phyloP scores from a whole-genome alignment of 176 grass and related monocot species.

The Pontederia paniculata region DNA sequence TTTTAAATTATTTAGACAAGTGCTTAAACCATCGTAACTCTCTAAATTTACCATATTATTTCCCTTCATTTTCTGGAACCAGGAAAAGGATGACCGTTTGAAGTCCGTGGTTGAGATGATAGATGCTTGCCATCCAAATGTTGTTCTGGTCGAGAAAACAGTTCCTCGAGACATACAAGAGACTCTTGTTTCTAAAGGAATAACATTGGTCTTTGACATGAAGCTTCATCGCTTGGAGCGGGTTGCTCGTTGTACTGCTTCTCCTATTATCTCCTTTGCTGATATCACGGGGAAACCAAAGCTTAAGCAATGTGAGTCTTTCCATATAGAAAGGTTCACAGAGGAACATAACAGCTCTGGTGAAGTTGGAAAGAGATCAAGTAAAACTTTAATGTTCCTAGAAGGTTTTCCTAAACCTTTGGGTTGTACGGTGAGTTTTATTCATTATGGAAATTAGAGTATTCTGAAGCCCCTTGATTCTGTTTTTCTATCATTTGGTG shows the following conservation, averaged over 20 bases:
- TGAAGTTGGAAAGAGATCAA: constrained; percentile 53
- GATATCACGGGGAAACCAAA: constrained; percentile 49
- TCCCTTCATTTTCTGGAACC: constrained; percentile 21
- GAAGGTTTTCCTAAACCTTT: constrained; percentile 69
- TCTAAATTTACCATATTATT: constrained; percentile 11
- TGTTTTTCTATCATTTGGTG: background rate
- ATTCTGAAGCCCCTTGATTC: background rate
- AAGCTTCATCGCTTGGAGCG: constrained; percentile 52
- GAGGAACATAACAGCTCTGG: constrained; percentile 48
- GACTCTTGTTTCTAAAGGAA: constrained; percentile 53
- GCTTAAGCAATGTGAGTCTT: constrained; percentile 59
- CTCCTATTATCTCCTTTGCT: constrained; percentile 65
- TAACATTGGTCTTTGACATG: constrained; percentile 70
- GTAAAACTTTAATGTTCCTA: constrained; percentile 79
- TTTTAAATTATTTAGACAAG: background rate
- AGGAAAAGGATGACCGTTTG: constrained; percentile 64
- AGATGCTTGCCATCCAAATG: constrained; percentile 60
- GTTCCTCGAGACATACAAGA: constrained; percentile 77
- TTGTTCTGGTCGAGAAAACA: constrained; percentile 82
- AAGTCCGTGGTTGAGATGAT: constrained; percentile 60
- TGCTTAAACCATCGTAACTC: background rate
- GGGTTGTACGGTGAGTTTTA: constrained; percentile 58
- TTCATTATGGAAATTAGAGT: background rate
- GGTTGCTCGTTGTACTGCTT: constrained; percentile 68
- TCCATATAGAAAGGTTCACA: constrained; percentile 64